These are phyloP conservation scores for Penicillium sp. DNA, from an alignment of 2,329 filamentous ascomycete species.

Conservation along the genomic window DNA sequence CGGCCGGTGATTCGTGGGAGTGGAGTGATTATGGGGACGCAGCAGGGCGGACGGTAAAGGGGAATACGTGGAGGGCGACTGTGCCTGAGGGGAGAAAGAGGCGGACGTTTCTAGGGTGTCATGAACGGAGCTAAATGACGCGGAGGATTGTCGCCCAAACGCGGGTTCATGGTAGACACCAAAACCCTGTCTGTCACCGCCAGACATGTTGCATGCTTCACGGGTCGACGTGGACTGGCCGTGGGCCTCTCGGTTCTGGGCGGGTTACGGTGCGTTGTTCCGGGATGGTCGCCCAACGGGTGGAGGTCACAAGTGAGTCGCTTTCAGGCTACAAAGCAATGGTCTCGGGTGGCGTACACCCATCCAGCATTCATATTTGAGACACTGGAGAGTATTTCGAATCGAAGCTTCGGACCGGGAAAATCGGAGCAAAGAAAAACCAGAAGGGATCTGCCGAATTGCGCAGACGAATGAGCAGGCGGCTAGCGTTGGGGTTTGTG, in stretches of 20 bases:
- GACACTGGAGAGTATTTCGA: slow-evolving; percentile 9
- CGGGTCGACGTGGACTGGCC: slow-evolving; percentile 32
- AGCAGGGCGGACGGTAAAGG: slow-evolving; percentile 22
- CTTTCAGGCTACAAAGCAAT: slow-evolving; percentile 40
- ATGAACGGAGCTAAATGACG: slow-evolving; percentile 14
- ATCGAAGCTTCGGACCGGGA: slow-evolving; percentile 7
- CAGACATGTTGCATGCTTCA: slow-evolving; percentile 46
- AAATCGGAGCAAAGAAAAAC: slow-evolving; percentile 4
- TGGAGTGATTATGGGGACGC: slow-evolving; percentile 13
- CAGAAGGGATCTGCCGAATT: not conserved
- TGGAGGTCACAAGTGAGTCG: slow-evolving; percentile 36
- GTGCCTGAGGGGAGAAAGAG: slow-evolving; percentile 21
- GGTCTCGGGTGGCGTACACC: slow-evolving; percentile 38
- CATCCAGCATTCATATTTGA: slow-evolving; percentile 40
- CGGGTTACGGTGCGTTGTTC: slow-evolving; percentile 42
- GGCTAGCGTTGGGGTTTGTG: not conserved
- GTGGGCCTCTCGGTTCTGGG: slow-evolving; percentile 31
- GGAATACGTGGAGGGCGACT: slow-evolving; percentile 30
- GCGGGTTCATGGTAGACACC: slow-evolving; percentile 32
- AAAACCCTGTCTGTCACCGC: slow-evolving; percentile 44
- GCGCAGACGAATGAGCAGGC: slow-evolving; percentile 17
- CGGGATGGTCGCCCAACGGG: slow-evolving; percentile 36
- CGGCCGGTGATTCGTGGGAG: slow-evolving; percentile 24
- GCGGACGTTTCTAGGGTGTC: slow-evolving; percentile 32
- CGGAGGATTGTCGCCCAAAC: slow-evolving; percentile 35